Evolutionary conservation across 495 filamentous ascomycete genomes (phyloP).

Genomic region (Neurospora africana): DNA sequence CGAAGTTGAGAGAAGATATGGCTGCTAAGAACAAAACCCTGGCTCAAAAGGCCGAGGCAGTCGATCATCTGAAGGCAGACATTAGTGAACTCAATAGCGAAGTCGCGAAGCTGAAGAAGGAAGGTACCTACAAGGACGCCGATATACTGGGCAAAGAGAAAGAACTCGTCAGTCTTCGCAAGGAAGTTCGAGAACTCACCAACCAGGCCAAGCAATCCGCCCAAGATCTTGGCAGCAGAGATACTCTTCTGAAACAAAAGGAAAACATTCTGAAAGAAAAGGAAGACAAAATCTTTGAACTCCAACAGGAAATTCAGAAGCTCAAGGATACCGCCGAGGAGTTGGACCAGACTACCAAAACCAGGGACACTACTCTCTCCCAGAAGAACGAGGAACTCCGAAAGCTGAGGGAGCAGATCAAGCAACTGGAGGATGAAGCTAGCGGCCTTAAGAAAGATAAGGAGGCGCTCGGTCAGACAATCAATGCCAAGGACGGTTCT

Average conservation of each 20-base stretch:
- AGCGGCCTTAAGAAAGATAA: background rate
- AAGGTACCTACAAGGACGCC: background rate
- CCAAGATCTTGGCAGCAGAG: too few relatives aligned
- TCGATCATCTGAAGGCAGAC: background rate
- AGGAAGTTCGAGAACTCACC: background rate
- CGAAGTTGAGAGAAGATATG: background rate
- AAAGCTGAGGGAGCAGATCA: background rate
- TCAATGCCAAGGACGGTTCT: background rate
- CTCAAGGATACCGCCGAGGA: background rate
- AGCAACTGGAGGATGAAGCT: background rate
- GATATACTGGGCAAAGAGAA: background rate
- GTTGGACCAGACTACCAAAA: background rate
- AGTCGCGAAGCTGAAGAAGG: background rate
- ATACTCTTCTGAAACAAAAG: too few relatives aligned
- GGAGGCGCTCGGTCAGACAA: background rate
- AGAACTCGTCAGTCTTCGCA: background rate
- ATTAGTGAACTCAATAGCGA: background rate
- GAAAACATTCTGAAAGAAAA: background rate
- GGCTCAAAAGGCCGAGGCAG: background rate
- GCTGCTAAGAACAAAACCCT: background rate
- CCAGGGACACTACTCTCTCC: background rate
- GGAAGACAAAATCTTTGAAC: background rate
- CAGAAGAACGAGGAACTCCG: background rate
- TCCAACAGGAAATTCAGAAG: background rate
- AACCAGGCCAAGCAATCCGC: background rate